Conservation (phyloP, 75 land plant species). For the Pinus albicaulis region DNA sequence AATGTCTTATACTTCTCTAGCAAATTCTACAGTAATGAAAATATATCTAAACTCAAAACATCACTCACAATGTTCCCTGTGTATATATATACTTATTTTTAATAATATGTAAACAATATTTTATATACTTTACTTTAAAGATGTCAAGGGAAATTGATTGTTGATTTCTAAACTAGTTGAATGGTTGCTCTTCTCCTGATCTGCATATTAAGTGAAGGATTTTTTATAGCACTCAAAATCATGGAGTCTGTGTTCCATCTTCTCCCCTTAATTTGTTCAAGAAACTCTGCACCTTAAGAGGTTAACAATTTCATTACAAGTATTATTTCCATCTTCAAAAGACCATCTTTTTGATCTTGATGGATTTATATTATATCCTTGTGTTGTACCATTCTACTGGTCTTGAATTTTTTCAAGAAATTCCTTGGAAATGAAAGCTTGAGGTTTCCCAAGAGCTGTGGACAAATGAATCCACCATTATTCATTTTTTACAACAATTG, state of each 20-base stretch:
- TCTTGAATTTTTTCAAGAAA: constrained; percentile 41
- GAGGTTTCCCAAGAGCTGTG: constrained; percentile 67
- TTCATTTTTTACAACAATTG: background rate
- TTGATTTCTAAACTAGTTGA: constrained; percentile 2
- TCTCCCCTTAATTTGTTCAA: too few relatives aligned
- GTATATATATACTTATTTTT: too few relatives aligned
- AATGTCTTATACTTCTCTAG: too few relatives aligned
- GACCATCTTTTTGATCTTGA: constrained; percentile 22
- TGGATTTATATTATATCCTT: constrained; percentile 5
- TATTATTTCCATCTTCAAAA: constrained; percentile 37
- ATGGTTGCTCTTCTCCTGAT: constrained; percentile 27
- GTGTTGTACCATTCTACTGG: constrained; percentile 23
- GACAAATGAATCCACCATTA: background rate
- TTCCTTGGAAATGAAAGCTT: too few relatives aligned
- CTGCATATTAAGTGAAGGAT: too few relatives aligned
- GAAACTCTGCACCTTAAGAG: too few relatives aligned
- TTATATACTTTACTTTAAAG: constrained; percentile 33
- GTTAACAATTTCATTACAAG: constrained; percentile 22
- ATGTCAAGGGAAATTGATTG: constrained; percentile 14
- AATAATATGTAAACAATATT: too few relatives aligned
- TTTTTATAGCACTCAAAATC: too few relatives aligned
- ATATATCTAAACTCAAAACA: too few relatives aligned
- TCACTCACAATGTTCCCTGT: too few relatives aligned
- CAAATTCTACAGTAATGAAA: too few relatives aligned
- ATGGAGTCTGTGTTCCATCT: too few relatives aligned